A percentile compares a stretch with the other conserved stretches of the same genome.
phyloP scores from a whole-genome alignment of 2,329 filamentous ascomycete species.

The Teratosphaeria zuluensis region DNA sequence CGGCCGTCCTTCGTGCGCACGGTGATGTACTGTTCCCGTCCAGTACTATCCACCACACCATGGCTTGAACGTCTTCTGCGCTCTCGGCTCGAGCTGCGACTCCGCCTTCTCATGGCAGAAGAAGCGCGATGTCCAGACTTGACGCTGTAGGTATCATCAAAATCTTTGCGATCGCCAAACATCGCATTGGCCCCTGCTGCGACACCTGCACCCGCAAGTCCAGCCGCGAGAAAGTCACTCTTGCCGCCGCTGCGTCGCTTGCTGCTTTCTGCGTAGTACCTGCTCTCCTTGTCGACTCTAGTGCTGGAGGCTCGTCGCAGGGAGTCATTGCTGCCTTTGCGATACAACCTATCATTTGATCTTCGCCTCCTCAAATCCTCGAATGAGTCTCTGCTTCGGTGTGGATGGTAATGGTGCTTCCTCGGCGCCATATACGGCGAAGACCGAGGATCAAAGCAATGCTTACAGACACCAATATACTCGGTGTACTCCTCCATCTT shows the following conservation, averaged over 20 bases:
- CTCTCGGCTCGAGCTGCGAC: slow-evolving; percentile 23
- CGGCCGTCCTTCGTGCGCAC: slow-evolving; percentile 23
- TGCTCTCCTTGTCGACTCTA: slow-evolving; percentile 50
- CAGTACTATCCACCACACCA: slow-evolving; percentile 12
- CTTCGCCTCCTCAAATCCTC: slow-evolving; percentile 20
- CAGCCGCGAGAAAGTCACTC: slow-evolving; percentile 44
- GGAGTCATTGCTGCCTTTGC: slow-evolving; percentile 25
- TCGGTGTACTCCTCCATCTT: slow-evolving; percentile 60
- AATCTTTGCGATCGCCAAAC: slow-evolving; percentile 43
- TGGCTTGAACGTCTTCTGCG: slow-evolving; percentile 20
- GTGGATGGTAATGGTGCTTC: slow-evolving; percentile 45
- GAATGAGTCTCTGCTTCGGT: slow-evolving; percentile 14
- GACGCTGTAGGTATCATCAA: slow-evolving; percentile 52
- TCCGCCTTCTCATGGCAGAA: slow-evolving; percentile 23
- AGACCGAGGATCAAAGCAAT: slow-evolving; percentile 54
- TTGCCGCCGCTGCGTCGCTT: slow-evolving; percentile 32
- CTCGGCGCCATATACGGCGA: slow-evolving; percentile 49
- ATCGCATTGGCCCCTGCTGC: slow-evolving; percentile 45
- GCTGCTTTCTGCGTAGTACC: slow-evolving; percentile 45
- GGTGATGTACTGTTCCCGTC: slow-evolving; percentile 14
- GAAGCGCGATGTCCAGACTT: slow-evolving; percentile 41
- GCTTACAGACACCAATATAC: slow-evolving; percentile 54
- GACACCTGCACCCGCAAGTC: slow-evolving; percentile 44
- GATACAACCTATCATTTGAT: slow-evolving; percentile 14
- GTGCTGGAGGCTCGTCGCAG: slow-evolving; percentile 19